Base-by-base conservation (phyloP, 2,329 filamentous ascomycete genomes). In the Aureobasidium leucospermi region DNA sequence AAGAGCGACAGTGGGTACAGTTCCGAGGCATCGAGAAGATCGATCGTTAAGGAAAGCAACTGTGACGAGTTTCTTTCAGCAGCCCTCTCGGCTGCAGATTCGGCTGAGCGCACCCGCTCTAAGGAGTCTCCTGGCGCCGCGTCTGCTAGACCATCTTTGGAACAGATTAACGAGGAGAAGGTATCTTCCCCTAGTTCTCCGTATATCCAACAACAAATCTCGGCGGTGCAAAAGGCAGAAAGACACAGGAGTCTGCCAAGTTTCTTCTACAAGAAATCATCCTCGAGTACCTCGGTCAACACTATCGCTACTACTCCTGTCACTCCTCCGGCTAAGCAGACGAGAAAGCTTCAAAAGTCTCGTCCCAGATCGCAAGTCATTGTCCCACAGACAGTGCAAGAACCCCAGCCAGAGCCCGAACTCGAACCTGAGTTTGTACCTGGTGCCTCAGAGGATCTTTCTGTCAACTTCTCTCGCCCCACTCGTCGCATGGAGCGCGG, bases 1-100 rank as follows among this genome's bases (percentile, higher is more conserved):
- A 67, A 69, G 51, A 61, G 60, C 13, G 71, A 73, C 59, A 72
- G 71, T 58, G 70, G 70, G 16, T 73, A 73, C 55, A 67, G 65
- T 36, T 72, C 71, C 7, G 68, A 71, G 56, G 61, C 62, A 4
- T 66, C 68, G 2, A 61, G 49, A n/a, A 48, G 34, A 34, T 53
- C 49, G 13, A 53, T 63, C 6, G 41, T 58, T 32, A 63, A 56
- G 38, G 60, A 57, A 38, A 61, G 61, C 51, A 59, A 61, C 7
- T 59, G 58, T 34, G 62, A 63, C 23, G 61, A 63, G 38, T 60
- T 60, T 19, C 60, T 61, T 43, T 31, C 57, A 34, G 42, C 32
- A 4, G 53, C 55, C 8, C 23, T 58, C 15, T 34, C 23, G 15
- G 55, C 43, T 41, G 55, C 55, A 32, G 55, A 58, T 15, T 48